Evolutionary conservation across 257 asterid genomes (phyloP).

Genomic region (Solanum etuberosum): DNA sequence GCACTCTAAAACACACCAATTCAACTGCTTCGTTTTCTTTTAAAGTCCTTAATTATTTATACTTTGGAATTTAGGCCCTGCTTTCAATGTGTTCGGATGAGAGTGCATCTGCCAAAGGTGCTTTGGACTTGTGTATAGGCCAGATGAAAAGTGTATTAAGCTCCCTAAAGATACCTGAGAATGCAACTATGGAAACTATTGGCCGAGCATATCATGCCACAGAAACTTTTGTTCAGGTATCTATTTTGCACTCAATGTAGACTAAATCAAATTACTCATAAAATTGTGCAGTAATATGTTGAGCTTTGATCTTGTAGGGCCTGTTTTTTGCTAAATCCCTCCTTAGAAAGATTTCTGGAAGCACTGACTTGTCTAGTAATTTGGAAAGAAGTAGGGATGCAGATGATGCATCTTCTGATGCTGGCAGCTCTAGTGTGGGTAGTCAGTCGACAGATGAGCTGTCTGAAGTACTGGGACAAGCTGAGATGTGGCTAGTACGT

Average conservation of each 20-base stretch:
- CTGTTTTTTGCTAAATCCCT: constrained; percentile 72
- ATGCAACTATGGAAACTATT: constrained; percentile 82
- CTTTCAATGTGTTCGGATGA: constrained; percentile 86
- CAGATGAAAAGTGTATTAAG: constrained; percentile 84
- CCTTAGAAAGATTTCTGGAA: constrained; percentile 81
- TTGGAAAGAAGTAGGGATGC: constrained; percentile 69
- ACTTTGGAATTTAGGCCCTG: constrained; percentile 48
- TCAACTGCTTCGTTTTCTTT: not conserved
- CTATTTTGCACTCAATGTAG: constrained; percentile 10
- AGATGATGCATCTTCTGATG: constrained; percentile 89
- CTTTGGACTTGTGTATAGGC: constrained; percentile 72
- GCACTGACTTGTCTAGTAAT: constrained; percentile 56
- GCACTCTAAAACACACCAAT: not conserved
- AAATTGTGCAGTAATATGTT: constrained; percentile 1
- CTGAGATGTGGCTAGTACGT: constrained; percentile 84
- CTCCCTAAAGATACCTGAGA: constrained; percentile 70
- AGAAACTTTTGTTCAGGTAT: constrained; percentile 92
- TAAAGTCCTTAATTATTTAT: not conserved
- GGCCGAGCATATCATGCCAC: constrained; percentile 97
- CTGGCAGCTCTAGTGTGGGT: constrained; percentile 89
- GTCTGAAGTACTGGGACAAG: constrained; percentile 68
- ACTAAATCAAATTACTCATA: not conserved
- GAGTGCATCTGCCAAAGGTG: constrained; percentile 75
- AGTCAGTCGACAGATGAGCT: constrained; percentile 85
- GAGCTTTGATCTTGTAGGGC: constrained; percentile 45